Conservation (phyloP, 2,329 filamentous ascomycete genomes). For the Scopulariopsis brevicaulis region DNA sequence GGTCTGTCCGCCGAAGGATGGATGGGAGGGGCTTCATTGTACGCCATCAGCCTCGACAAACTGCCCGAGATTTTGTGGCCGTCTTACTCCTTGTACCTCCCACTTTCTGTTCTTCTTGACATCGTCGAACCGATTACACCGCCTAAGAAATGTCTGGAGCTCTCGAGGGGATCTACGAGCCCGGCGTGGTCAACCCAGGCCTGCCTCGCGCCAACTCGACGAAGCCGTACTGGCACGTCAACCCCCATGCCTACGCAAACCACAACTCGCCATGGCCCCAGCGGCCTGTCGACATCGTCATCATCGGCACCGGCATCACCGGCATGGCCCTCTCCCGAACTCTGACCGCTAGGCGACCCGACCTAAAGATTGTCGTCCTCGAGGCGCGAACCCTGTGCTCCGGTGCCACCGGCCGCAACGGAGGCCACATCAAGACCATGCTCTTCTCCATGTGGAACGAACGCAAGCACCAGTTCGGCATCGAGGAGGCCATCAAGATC, state of each 20-base stretch:
- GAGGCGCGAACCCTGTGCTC: conserved; percentile 11
- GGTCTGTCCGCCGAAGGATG: too few species aligned
- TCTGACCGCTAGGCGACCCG: conserved; percentile 6
- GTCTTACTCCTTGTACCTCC: too few species aligned
- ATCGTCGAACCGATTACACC: too few species aligned
- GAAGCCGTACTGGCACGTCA: conserved; percentile 10
- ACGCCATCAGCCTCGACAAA: too few species aligned
- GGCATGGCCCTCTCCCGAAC: conserved; percentile 8
- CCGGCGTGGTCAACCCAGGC: conserved; percentile 10
- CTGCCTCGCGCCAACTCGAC: conserved; percentile 9
- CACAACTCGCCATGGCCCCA: conserved; percentile 3
- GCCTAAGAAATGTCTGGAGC: conserved; percentile 10
- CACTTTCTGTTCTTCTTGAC: too few species aligned
- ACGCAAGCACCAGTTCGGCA: conserved; percentile 6
- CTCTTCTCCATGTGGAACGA: conserved; percentile 6
- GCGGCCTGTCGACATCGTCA: conserved; percentile 11
- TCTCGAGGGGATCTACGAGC: conserved; percentile 11
- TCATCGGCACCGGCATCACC: conserved; percentile 12
- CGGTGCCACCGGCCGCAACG: conserved; percentile 14
- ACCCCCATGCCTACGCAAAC: not conserved
- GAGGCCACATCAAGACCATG: conserved; percentile 10
- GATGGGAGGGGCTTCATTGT: too few species aligned
- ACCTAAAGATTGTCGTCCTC: conserved; percentile 8
- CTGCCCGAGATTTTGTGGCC: too few species aligned
- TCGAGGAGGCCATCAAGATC: conserved; percentile 7